Base-by-base conservation (phyloP, 176 grass and related monocot species). In the Alloteropsis semialata region DNA sequence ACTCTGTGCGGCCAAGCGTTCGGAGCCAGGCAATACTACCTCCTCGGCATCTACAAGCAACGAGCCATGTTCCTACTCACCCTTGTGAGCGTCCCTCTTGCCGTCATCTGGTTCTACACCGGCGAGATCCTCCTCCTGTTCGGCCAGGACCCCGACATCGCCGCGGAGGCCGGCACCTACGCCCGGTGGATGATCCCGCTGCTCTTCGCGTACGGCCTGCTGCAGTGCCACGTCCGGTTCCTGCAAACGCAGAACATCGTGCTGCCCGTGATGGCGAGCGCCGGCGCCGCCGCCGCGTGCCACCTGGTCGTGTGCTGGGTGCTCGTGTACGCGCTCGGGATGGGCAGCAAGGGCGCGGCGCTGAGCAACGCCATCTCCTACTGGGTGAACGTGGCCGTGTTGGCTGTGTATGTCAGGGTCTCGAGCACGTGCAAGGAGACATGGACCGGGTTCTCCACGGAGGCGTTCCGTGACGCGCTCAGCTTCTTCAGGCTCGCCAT, bases 231-330 rank as follows among this genome's bases (percentile, higher is more conserved):
- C 33, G 49, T 74, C 48, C 18, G 71, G 30, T 74, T 74, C 71
- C 71, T 92, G 61, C 90, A 92, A 49, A 66, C 90, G 27, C 90
- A 92, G 79, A 89, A 85, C 74, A 65, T 89, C 29, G 84, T 89
- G 49, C 30, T 77, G 34, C 86, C 86, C 1, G 75, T 83, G 17
- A 79, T 89, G 87, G 25, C 83, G 37, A 76, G 67, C 72, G 73
- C 87, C 10, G 83, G 68, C 8, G 45, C 72, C 3, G 70, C 90
- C 10, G 59, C 84, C 21, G 56, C 77, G 64, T 83, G 85, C 64
- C 90, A 92, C 66, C 59, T 87, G 34, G 32, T 38, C 7, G 74
- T 92, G 6, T 89, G 90, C 39, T 92, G 90, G 90, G 0, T 72
- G 8, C 38, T 92, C 39, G 90, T 92, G 29, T 89, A 64, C 50